Evolutionary conservation across 352 stramenopile genomes (phyloP), one percentile per base, ranked within the genome.

Genomic region (Globisporangium emineosum): DNA sequence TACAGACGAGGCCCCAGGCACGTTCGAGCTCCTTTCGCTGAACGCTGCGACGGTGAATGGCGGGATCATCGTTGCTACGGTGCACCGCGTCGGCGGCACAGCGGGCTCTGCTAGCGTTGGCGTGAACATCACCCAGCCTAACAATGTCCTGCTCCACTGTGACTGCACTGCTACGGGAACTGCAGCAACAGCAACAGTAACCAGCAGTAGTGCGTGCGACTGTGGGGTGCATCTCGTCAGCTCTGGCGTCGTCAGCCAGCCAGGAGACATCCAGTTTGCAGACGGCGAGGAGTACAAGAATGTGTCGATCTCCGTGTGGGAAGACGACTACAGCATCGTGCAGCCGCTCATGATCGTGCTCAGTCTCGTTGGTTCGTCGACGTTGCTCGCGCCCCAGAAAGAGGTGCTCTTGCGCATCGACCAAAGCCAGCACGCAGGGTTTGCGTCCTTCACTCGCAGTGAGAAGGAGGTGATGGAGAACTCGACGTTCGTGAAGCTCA

Each of bases 241-340:
- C 8, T 74, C 66, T 0, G 62, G 52, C 29, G 54, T 37, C 9
- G 17, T 21, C 19, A 72, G 60, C 12, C 27, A 69, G 21, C 42
- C 70, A 0, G 79, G 67, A 23, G 47, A 10, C 0, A 17, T 90
- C 27, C 58, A 29, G 1, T 88, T 89, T 55, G 5, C 73, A 6
- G 81, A 90, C 57, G 79, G 76, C 2, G 70, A 89, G 57, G 59
- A 74, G 4, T 60, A 7, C 21, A 71, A 81, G 30, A 69, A 42
- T 17, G 57, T 90, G 3, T 43, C 54, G 19, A 64, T 89, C 15
- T 71, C 70, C 0, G 55, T 77, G 17, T 80, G 66, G 69, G 70
- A 83, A 45, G 69, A 79, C 52, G 68, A 79, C 67, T 40, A 67
- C 60, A 69, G 45, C 68, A 35, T 69, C 3, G 68, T 54, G 23